A percentile compares a stretch with the other conserved stretches of the same genome.
These are phyloP conservation scores for Dendrobium chrysotoxum DNA, from an alignment of 106 monocot genomes.

Conservation along the genomic window DNA sequence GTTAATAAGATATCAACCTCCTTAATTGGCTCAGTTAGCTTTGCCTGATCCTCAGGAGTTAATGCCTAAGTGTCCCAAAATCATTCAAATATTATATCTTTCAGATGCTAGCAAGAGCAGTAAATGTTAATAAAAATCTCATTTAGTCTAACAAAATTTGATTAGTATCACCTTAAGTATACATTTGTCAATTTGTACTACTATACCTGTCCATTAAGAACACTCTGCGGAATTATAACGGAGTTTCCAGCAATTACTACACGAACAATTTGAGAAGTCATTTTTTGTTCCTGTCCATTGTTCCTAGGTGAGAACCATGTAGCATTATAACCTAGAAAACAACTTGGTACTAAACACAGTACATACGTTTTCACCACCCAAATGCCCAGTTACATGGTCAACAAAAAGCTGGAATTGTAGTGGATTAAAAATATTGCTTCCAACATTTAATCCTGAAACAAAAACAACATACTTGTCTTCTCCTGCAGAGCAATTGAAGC, in stretches of 20 bases:
- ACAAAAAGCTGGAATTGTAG: constrained; percentile 96
- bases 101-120: neutral
- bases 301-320: neutral
- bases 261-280: constrained; percentile 80
- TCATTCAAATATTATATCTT: neutral
- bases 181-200: neutral
- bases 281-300: constrained; percentile 62
- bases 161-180: neutral
- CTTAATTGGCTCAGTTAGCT: constrained; percentile 81
- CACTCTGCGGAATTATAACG: constrained; percentile 58
- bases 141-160: neutral
- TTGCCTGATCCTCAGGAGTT: constrained; percentile 68
- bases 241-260: constrained; percentile 92
- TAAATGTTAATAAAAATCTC: neutral
- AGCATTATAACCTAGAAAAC: neutral
- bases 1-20: constrained; percentile 92
- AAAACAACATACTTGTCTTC: constrained; percentile 94
- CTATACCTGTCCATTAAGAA: constrained; percentile 69
- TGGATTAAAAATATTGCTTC: constrained; percentile 65
- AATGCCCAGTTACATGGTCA: constrained; percentile 89
- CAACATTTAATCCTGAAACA: constrained; percentile 80
- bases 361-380: constrained; percentile 88
- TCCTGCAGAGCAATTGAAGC: constrained; percentile 35
- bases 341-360: neutral
- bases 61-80: constrained; percentile 38